Evolutionary conservation across 768 basidiomycete genomes (phyloP), one percentile per base, ranked within the genome.

Genomic region (Pleurotus djamor): DNA sequence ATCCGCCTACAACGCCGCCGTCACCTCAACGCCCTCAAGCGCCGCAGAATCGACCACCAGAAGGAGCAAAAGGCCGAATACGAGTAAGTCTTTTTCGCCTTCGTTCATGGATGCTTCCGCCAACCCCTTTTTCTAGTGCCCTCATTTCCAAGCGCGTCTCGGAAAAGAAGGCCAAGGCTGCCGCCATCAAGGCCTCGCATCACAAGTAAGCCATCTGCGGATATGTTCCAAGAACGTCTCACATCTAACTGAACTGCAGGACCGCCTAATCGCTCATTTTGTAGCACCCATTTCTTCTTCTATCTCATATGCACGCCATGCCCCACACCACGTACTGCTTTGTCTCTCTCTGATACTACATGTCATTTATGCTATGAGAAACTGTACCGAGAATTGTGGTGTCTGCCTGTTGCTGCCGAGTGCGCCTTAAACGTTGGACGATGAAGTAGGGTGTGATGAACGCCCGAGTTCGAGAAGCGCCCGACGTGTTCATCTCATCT

Each of bases 31-130:
- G 84, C 94, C 48, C 85, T 98, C 79, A 90, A 94, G 78, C 87
- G 89, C 72, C 86, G 93, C 76, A 86, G 87, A 75, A 80, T 93
- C 71, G 92, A 94, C 70, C 83, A 80, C 73, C 95, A 96, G 83
- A 94, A 94, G 81, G 96, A 94, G 77, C 92, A 95, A 79, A 93
- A 96, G 79, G 69, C 83, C 59, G 96, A 98, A 80, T 98, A 89
- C 85, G 92, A 96, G 87, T 89, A 68, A 52, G 88, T 73, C 12
- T 36, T 2, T 51, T 9, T 52, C 50, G 43, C 58, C 43, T 36
- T 56, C 16, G 37, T 52, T 28, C 32, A 21, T 41, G 48, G 37
- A 17, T 8, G 16, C 13, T 41, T 58, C 57, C 43, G 21, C 49
- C 41, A 35, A 8, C 57, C 34, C 5, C 35, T 17, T 44, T 10